Base-by-base conservation (phyloP, 2,329 filamentous ascomycete genomes). In the Pseudophaeomoniella oleicola region DNA sequence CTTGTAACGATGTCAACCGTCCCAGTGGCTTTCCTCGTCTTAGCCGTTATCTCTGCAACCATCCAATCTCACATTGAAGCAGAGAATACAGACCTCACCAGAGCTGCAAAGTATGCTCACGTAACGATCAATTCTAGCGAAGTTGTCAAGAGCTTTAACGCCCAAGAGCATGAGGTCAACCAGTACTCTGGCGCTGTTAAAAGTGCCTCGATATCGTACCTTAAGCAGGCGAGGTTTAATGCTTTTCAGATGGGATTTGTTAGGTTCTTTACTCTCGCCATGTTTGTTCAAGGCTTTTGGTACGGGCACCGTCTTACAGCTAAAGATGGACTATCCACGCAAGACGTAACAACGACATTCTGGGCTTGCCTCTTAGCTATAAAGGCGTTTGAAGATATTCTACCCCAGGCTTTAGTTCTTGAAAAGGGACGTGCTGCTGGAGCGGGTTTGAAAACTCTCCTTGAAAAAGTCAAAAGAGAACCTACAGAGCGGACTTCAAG, bases 261-360 rank as follows among this genome's bases (percentile, higher is more conserved):
- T 36, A 77, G 79, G 33, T 72, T 92, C 45, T 76, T 86, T 62
- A 76, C 80, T 18, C 70, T 85, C 3, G 67, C 66, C 2, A 76
- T 94, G 53, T 94, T 96, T 45, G 78, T 92, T 0, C 71, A 86
- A 39, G 87, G 86, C 0, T 94, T 96, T 50, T 94, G 83, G 74
- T 93, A 87, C 47, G 87, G 86, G 0, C 71, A 79, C 17, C 62
- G 72, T 1, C 67, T 94, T 2, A 75, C 90, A 6, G 63, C 66
- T 6, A 57, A 69, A 2, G 75, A 74, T 1, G 54, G 66, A 1
- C 59, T 73, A 10, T 66, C 63, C 9, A 62, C 83, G 0, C 81
- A 78, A 0, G 64, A 78, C 38, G 72, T 93, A 3, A 56, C 94
- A 32, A 90, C 83, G 0, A 81, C 85, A 0, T 94, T 96, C 45